Evolutionary conservation across 2,329 filamentous ascomycete genomes (phyloP).

Genomic region (Ilyonectria robusta): DNA sequence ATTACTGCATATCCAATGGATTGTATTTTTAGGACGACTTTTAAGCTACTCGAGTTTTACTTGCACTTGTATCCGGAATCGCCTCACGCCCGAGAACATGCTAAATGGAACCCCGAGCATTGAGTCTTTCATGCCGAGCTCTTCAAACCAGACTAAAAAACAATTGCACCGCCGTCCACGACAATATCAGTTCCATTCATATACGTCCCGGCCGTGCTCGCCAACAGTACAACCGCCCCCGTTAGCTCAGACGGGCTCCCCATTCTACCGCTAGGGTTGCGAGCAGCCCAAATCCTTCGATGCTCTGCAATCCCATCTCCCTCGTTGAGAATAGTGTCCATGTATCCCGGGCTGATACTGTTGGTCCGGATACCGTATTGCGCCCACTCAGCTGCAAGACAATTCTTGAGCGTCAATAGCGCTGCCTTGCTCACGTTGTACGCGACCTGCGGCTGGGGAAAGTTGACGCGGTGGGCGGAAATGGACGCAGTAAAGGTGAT

Average conservation of each 20-base stretch:
- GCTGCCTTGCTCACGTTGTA: constrained; percentile 83
- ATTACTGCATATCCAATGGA: too few species aligned
- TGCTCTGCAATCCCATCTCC: constrained; percentile 69
- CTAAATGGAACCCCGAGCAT: too few species aligned
- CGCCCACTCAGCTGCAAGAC: constrained; percentile 72
- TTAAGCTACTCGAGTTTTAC: too few species aligned
- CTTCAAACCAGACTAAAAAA: not conserved
- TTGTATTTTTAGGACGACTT: too few species aligned
- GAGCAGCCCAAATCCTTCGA: constrained; percentile 67
- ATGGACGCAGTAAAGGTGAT: constrained; percentile 79
- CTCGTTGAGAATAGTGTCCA: constrained; percentile 82
- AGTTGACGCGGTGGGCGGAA: constrained; percentile 78
- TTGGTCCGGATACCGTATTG: constrained; percentile 79
- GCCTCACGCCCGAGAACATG: too few species aligned
- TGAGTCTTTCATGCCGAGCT: too few species aligned
- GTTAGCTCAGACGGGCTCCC: constrained; percentile 73
- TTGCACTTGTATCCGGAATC: too few species aligned
- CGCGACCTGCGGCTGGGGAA: constrained; percentile 77
- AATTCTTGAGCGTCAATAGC: constrained; percentile 73
- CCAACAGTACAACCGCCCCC: constrained; percentile 71
- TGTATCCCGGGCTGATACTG: constrained; percentile 79
- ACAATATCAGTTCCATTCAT: constrained; percentile 76
- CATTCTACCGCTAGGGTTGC: constrained; percentile 76
- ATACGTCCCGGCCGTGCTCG: constrained; percentile 72
- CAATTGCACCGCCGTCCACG: constrained; percentile 67